Conservation (phyloP, 345 rosid genomes). For the Eucalyptus marginata region DNA sequence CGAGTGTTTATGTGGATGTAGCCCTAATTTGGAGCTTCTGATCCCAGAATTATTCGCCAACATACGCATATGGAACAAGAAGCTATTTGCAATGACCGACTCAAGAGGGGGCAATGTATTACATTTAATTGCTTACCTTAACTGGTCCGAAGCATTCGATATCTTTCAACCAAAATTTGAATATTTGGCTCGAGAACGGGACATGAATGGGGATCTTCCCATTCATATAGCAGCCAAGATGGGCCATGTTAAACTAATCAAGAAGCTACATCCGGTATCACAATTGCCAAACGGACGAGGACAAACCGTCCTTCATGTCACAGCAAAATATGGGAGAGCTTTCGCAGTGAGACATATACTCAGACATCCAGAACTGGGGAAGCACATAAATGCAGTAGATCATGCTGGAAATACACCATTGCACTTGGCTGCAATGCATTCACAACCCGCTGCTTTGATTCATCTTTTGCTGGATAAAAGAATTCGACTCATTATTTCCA, state of each 20-base stretch:
- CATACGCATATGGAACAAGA: too few species aligned
- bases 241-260: neutral
- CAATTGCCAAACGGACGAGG: rapidly evolving
- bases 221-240: neutral
- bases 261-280: neutral
- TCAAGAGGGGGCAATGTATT: too few species aligned
- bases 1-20: too few species aligned
- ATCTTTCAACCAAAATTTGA: too few species aligned
- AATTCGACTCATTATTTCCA: rapidly evolving
- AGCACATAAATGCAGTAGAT: neutral
- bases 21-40: too few species aligned
- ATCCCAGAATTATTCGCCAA: too few species aligned
- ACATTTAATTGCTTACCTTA: too few species aligned
- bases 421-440: neutral
- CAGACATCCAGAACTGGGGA: neutral
- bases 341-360: neutral
- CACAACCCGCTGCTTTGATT: neutral
- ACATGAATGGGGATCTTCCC: neutral
- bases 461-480: neutral
- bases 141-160: too few species aligned
- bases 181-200: too few species aligned
- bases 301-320: neutral
- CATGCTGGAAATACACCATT: neutral
- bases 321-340: neutral
- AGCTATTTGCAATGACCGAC: too few species aligned